Evolutionary conservation across 345 rosid genomes (phyloP).

Genomic region (Lumnitzera littorea): DNA sequence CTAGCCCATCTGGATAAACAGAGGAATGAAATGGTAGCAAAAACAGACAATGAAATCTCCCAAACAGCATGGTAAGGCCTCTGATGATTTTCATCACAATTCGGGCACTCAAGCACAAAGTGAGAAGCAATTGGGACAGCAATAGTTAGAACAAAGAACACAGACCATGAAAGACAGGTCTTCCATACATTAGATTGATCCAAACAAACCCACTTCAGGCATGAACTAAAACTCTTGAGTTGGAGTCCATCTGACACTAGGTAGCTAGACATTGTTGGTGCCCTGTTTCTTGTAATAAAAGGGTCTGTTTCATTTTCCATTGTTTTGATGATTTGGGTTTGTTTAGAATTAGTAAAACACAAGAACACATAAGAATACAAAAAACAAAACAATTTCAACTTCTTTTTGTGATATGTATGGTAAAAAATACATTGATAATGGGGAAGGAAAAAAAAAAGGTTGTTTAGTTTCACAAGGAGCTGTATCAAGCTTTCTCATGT

Average conservation of each 20-base stretch:
- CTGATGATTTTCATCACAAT: conserved; percentile 56
- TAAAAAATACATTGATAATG: no score
- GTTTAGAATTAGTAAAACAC: background rate
- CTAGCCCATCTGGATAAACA: conserved; percentile 59
- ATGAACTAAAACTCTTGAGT: conserved; percentile 34
- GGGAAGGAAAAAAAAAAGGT: no score
- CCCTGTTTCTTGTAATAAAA: conserved; percentile 5
- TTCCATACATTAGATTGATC: conserved; percentile 58
- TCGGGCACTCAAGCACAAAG: conserved; percentile 50
- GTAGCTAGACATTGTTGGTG: conserved; percentile 1
- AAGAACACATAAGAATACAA: background rate
- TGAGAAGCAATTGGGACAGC: conserved; percentile 68
- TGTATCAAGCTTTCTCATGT: no score
- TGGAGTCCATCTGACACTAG: conserved; percentile 14
- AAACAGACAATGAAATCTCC: conserved; percentile 65
- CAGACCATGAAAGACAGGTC: conserved; percentile 54
- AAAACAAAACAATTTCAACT: background rate
- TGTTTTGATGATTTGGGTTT: conserved; percentile 11
- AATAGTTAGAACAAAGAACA: conserved; percentile 55
- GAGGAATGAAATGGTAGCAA: conserved; percentile 57
- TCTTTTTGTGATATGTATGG: no score
- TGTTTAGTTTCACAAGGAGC: no score
- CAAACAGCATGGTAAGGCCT: conserved; percentile 74
- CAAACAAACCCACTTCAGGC: conserved; percentile 39
- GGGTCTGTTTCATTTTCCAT: conserved; percentile 32